These are phyloP conservation scores for Hyphopichia burtonii DNA, from an alignment of 1,139 yeast genomes.

Conservation along the genomic window DNA sequence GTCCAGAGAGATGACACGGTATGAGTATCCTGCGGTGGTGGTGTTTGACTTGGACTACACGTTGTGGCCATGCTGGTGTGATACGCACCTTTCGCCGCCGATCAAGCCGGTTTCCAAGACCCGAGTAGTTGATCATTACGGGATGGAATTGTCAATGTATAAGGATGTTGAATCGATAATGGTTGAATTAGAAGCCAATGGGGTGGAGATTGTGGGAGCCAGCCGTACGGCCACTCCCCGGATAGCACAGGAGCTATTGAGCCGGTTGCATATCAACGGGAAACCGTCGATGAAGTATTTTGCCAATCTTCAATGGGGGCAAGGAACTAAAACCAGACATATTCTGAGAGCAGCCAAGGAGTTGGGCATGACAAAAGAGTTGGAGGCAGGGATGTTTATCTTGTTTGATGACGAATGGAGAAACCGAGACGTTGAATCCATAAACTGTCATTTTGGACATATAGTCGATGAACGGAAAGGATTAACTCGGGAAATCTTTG, in stretches of 20 bases:
- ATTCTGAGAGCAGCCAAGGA: constrained; percentile 47
- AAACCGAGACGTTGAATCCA: constrained; percentile 60
- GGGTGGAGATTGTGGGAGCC: constrained; percentile 58
- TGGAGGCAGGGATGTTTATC: constrained; percentile 50
- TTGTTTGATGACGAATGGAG: constrained; percentile 70
- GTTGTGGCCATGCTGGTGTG: constrained; percentile 69
- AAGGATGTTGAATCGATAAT: constrained; percentile 61
- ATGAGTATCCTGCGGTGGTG: constrained; percentile 53
- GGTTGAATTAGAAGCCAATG: constrained; percentile 35
- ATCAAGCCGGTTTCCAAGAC: constrained; percentile 20
- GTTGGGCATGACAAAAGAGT: constrained; percentile 36
- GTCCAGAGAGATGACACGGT: background rate
- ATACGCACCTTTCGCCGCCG: constrained; percentile 65
- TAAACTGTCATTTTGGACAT: constrained; percentile 62
- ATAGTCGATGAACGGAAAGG: constrained; percentile 48
- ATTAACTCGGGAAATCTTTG: constrained; percentile 47
- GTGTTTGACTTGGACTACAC: constrained; percentile 80
- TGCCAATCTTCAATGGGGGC: constrained; percentile 63
- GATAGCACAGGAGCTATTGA: constrained; percentile 57
- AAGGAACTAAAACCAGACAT: constrained; percentile 61
- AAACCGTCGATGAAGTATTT: constrained; percentile 49
- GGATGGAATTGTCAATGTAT: constrained; percentile 51
- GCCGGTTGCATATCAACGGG: constrained; percentile 46
- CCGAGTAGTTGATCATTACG: constrained; percentile 42
- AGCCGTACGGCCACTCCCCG: constrained; percentile 67